Base-by-base conservation (phyloP, 805 yeast species). In the Lipomyces mesembrius region DNA sequence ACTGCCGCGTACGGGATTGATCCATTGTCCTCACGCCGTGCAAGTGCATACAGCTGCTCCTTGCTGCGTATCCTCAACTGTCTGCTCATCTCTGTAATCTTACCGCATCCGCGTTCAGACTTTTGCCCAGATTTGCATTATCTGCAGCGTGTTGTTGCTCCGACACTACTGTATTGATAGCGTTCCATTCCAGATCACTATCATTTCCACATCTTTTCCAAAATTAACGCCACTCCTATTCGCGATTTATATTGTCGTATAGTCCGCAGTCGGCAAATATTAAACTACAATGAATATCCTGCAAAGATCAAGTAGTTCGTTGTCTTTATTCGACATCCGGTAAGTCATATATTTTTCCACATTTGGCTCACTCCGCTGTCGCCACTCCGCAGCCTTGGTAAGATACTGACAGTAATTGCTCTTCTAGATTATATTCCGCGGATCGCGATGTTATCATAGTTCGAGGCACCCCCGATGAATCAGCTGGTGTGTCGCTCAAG, bases 381-480 rank as follows among this genome's bases (percentile, higher is more conserved):
- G 25, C 17, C 58, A 29, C 49, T 11, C 17, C 29, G 17, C 53
- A 14, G 25, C 51, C 29, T 60, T 17, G 37, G 59, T 51, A 52
- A 14, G 9, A 12, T 37, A 35, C 27, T 39, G 52, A 25, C n/a
- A 25, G 4, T 43, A 34, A 2, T 8, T 8, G 17, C 29, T 11
- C 9, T 37, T 46, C 25, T 64, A 81, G 96, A 62, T 77, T 91
- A 49, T 83, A 85, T 60, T 86, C 91, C 32, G 76, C 84, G 1
- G 96, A 90, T 55, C 88, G 87, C 69, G 95, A 92, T 74, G 94
- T 93, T 9, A 78, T 94, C 3, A 84, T 95, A 8, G 77, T 94
- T 39, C 89, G 92, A 72, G 99, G 99, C 0, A 75, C 88, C 0
- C 87, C 89, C 5, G 82, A 83, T 46, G 93, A 88, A 61, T 97